Percentiles rank a stretch among this genome's conserved stretches.
Conservation (phyloP, 306 rosid genomes). For the Betula pendula region DNA sequence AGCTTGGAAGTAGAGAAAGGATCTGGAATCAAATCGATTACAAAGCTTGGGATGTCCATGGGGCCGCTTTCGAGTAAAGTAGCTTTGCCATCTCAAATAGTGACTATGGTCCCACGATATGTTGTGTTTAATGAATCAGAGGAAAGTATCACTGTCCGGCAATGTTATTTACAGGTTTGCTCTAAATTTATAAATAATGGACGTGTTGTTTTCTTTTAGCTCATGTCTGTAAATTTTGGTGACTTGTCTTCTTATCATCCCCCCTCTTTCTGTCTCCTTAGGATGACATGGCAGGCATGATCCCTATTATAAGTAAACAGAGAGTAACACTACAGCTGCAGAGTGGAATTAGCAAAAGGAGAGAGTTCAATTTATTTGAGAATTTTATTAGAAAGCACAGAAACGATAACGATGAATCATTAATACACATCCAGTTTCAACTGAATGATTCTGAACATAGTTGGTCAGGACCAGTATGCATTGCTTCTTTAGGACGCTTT, state of each 20-base stretch:
- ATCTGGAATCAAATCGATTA: constrained; percentile 54
- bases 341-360: constrained; percentile 54
- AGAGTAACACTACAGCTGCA: constrained; percentile 53
- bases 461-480: constrained; percentile 96
- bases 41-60: constrained; percentile 78
- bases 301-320: constrained; percentile 60
- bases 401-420: constrained; percentile 54
- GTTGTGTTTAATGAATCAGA: constrained; percentile 76
- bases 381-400: constrained; percentile 70
- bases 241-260: not conserved
- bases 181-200: constrained; percentile 15
- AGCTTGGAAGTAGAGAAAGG: constrained; percentile 61
- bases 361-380: constrained; percentile 74
- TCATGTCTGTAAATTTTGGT: not conserved
- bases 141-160: constrained; percentile 61
- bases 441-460: constrained; percentile 57
- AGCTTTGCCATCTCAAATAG: constrained; percentile 72
- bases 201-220: constrained; percentile 9
- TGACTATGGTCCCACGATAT: constrained; percentile 88
- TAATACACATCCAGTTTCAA: constrained; percentile 59
- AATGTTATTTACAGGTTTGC: constrained; percentile 79
- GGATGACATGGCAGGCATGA: constrained; percentile 67
- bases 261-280: constrained; percentile 30
- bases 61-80: constrained; percentile 62
- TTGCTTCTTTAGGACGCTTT: constrained; percentile 90